Conservation (phyloP, 352 stramenopile genomes). For the Globisporangium emineosum region DNA sequence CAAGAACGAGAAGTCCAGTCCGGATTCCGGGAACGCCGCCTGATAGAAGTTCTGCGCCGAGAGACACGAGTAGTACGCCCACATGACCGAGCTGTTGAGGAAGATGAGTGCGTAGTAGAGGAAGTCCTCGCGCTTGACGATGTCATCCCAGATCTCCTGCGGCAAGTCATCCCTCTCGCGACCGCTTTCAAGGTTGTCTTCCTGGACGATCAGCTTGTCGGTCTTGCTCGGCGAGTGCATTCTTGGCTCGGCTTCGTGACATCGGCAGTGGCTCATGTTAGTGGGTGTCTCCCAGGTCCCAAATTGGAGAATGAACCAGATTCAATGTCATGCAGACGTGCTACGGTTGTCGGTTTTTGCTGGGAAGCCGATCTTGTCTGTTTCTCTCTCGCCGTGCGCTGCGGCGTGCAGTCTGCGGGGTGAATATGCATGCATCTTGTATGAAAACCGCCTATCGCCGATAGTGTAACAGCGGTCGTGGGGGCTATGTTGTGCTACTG, state of each 20-base stretch:
- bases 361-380: no score
- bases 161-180: slow-evolving; percentile 40
- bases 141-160: slow-evolving; percentile 57
- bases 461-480: background rate
- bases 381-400: no score
- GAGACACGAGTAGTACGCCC: slow-evolving; percentile 74
- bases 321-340: no score
- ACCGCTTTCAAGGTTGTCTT: slow-evolving; percentile 17
- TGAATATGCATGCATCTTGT: no score
- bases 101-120: slow-evolving; percentile 73
- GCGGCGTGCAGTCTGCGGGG: no score
- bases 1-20: slow-evolving; percentile 63
- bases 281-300: background rate
- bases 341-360: no score
- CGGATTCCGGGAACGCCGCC: slow-evolving; percentile 40
- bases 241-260: no score
- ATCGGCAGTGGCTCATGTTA: no score
- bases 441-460: no score
- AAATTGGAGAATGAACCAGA: slow-evolving; percentile 1
- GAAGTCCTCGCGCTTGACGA: slow-evolving; percentile 40
- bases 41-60: slow-evolving; percentile 66
- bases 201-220: slow-evolving; percentile 36
- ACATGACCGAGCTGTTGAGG: slow-evolving; percentile 66
- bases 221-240: slow-evolving; percentile 24
- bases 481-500: background rate